phyloP scores from a whole-genome alignment of 2,329 filamentous ascomycete species.

The Talaromyces albobiverticillius region DNA sequence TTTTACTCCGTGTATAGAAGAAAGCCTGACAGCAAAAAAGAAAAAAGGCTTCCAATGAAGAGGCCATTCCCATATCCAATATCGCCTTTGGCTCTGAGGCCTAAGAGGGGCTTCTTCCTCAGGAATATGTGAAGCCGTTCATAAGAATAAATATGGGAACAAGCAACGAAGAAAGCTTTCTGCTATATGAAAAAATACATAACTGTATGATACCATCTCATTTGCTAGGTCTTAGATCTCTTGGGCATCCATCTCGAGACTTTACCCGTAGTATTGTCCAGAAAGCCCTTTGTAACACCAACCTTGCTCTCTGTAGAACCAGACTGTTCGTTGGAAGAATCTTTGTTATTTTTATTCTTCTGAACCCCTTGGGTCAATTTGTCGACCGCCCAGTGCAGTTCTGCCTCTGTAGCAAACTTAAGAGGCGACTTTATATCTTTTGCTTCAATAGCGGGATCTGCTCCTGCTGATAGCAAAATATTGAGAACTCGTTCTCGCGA shows the following conservation, averaged over 20 bases:
- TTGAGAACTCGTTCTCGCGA: not conserved
- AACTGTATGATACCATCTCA: too few species aligned
- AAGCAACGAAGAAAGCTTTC: too few species aligned
- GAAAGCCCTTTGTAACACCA: not conserved
- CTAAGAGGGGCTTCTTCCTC: too few species aligned
- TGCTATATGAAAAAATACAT: too few species aligned
- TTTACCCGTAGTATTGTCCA: not conserved
- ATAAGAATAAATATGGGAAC: too few species aligned
- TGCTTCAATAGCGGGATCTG: not conserved
- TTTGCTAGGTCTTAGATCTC: not conserved
- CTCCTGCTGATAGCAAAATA: conserved; percentile 6
- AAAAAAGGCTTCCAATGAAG: too few species aligned
- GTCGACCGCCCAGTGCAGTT: conserved; percentile 1
- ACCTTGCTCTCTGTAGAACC: not conserved
- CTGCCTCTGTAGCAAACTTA: not conserved
- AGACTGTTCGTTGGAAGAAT: not conserved
- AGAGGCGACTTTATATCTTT: conserved; percentile 1
- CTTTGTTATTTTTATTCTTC: not conserved
- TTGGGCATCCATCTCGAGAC: not conserved
- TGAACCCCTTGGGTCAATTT: not conserved
- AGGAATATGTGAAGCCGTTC: too few species aligned
- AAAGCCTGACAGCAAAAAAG: too few species aligned
- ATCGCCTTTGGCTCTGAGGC: too few species aligned
- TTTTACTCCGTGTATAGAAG: too few species aligned
- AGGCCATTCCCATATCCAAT: too few species aligned